Conservation (phyloP, 1,284 basidiomycete genomes). For the Ceratobasidium sp. region DNA sequence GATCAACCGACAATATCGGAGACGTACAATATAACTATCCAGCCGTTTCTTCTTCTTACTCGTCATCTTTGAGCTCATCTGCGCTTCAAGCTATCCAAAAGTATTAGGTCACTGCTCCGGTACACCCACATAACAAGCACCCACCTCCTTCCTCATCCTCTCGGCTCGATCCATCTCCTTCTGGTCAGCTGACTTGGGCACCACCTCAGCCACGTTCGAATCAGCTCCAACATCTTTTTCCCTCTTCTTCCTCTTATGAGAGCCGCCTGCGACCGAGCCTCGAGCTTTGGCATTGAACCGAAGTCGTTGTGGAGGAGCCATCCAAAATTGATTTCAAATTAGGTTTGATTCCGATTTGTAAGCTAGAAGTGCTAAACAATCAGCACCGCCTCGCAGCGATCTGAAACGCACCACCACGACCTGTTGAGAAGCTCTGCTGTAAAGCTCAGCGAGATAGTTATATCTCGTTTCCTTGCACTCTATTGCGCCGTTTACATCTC, state of each 20-base stretch:
- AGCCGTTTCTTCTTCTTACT: slow-evolving; percentile 84
- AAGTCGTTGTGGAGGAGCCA: slow-evolving; percentile 47
- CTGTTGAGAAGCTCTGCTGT: no score
- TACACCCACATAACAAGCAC: background rate
- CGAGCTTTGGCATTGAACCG: slow-evolving; percentile 75
- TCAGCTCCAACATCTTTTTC: slow-evolving; percentile 58
- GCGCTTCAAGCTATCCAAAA: slow-evolving; percentile 62
- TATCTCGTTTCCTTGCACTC: no score
- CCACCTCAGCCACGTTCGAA: slow-evolving; percentile 64
- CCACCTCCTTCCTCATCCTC: slow-evolving; percentile 74
- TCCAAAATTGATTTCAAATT: slow-evolving; percentile 42
- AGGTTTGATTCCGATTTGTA: no score
- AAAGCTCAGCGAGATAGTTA: no score
- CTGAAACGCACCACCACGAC: no score
- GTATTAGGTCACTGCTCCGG: background rate
- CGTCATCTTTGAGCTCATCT: slow-evolving; percentile 78
- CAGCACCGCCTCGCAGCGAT: no score
- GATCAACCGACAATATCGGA: background rate
- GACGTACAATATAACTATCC: slow-evolving; percentile 84
- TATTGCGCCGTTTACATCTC: no score
- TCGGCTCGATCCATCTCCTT: slow-evolving; percentile 73
- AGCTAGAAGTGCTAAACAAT: no score
- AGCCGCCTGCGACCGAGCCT: slow-evolving; percentile 66
- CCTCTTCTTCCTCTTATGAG: slow-evolving; percentile 68
- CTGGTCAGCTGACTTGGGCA: slow-evolving; percentile 71